Base-by-base conservation (phyloP, 805 yeast genomes). In the Ogataea wickerhamii region DNA sequence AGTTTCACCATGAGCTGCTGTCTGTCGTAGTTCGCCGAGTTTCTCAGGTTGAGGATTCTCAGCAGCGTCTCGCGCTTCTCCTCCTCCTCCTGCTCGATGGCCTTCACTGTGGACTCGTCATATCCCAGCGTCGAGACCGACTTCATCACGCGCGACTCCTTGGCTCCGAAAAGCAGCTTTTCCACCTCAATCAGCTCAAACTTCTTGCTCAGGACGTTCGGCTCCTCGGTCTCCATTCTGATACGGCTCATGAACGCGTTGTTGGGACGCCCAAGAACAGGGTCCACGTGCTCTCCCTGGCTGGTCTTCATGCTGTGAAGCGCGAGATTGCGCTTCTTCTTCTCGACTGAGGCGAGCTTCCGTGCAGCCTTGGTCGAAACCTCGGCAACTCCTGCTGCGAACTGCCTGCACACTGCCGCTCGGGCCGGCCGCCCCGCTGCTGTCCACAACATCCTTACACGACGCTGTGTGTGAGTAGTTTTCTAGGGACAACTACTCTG, bases 91-190 rank as follows among this genome's bases (percentile, higher is more conserved):
- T 49, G 36, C 34, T 60, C 56, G 34, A 57, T 48, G 38, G 40
- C 48, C 17, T 45, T 36, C 12, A 51, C 36, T 3, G 52, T 37
- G 20, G 45, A 45, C 23, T 48, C 48, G 44, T 54, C 51, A 22
- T 41, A 34, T 14, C 55, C 58, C 16, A 46, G 37, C 6, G 48
- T 40, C 8, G 53, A 36, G 10, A 47, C 36, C 22, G 51, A 32
- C 33, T 63, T 68, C 36, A 67, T 64, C 32, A 77, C 53, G 3
- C 70, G 67, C 6, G 84, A 76, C 49, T 77, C 76, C 55, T 82
- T 84, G 8, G 89, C 93, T 27, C 95, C 93, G 48, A 73, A 81
- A 34, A 87, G 53, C 38, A 88, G 67, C 56, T 77, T 83, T 44
- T 87, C 93, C 33, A 87, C 81, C 53, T 87, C 89, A 23, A 64